Percentiles rank a stretch among this genome's conserved stretches.
phyloP scores from a whole-genome alignment of 495 filamentous ascomycete species.

The Jackrogersella minutella region DNA sequence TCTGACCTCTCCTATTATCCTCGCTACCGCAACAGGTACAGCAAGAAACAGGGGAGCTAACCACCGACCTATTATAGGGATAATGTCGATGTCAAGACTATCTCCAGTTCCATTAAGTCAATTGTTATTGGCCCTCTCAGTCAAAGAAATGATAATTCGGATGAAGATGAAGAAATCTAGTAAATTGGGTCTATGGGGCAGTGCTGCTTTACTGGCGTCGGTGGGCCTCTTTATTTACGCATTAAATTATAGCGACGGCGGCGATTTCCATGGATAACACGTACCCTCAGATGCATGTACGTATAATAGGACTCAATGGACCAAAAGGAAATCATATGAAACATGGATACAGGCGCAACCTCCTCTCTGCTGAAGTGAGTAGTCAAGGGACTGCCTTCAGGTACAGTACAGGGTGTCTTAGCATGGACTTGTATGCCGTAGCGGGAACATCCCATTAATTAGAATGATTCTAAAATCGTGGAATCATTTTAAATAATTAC shows the following conservation, averaged over 20 bases:
- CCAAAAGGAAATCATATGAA: neutral
- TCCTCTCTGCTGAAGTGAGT: no score
- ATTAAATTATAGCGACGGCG: neutral
- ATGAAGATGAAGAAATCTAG: neutral
- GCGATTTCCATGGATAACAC: neutral
- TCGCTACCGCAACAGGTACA: neutral
- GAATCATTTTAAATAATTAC: no score
- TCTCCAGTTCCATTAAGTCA: constrained; percentile 47
- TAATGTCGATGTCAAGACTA: constrained; percentile 46
- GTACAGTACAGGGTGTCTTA: no score
- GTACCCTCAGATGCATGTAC: no score
- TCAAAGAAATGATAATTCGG: neutral
- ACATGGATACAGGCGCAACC: neutral
- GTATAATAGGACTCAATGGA: no score
- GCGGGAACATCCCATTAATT: no score
- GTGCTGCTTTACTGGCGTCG: no score
- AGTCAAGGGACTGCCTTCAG: no score
- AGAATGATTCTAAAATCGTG: no score
- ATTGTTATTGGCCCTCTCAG: constrained; percentile 47
- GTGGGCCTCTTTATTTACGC: no score
- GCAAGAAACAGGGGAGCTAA: neutral
- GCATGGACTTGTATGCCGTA: no score
- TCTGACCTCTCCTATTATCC: neutral
- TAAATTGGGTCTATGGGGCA: neutral
- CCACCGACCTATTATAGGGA: constrained; percentile 33